Evolutionary conservation across 768 basidiomycete genomes (phyloP).

Genomic region (Mycena belliarum): DNA sequence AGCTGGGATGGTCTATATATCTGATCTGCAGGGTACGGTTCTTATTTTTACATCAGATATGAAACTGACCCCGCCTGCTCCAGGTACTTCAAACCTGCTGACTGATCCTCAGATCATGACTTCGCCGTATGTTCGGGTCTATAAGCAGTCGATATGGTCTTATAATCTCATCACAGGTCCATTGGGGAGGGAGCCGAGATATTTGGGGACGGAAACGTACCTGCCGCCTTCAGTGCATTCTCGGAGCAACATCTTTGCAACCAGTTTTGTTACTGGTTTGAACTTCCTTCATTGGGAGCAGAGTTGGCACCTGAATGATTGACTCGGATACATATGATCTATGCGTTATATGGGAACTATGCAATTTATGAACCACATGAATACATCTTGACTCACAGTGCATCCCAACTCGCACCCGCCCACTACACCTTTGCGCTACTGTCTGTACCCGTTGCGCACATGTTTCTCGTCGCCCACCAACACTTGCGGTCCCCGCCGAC

Average conservation of each 20-base stretch:
- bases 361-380: no score
- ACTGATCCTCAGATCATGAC: constrained; percentile 8
- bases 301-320: no score
- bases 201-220: constrained; percentile 10
- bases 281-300: neutral
- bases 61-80: neutral
- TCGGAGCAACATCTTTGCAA: constrained; percentile 2
- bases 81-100: neutral
- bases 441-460: no score
- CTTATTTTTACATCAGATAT: no score
- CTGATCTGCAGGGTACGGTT: constrained; percentile 22
- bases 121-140: neutral
- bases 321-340: no score
- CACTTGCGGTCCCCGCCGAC: no score
- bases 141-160: no score
- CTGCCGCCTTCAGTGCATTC: constrained; percentile 1
- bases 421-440: no score
- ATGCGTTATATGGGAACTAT: no score
- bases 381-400: no score
- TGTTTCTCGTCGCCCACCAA: no score
- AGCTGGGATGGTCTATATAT: constrained; percentile 12
- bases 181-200: neutral
- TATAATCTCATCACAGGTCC: neutral
- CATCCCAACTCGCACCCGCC: no score
- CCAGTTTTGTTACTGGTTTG: constrained; percentile 5